Percentiles rank a stretch among this genome's conserved stretches.
phyloP scores from a whole-genome alignment of 768 basidiomycete genomes.

The Psilocybe cyanescens region DNA sequence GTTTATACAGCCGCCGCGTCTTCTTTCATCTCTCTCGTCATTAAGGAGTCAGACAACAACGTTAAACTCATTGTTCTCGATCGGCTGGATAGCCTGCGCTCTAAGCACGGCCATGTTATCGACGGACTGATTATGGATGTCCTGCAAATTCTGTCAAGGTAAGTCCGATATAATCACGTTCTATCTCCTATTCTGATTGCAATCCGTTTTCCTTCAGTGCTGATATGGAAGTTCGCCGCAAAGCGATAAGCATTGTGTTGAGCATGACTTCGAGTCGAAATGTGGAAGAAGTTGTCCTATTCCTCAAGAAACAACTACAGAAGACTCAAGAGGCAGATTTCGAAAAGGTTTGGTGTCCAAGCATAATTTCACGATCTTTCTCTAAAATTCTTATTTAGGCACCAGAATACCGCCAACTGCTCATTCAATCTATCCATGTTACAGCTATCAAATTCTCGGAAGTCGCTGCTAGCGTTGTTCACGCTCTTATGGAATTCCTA shows the following conservation, averaged over 20 bases:
- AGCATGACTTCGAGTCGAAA: constrained; percentile 94
- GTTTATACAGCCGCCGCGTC: constrained; percentile 75
- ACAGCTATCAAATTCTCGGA: constrained; percentile 97
- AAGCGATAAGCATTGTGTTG: constrained; percentile 87
- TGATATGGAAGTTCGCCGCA: constrained; percentile 95
- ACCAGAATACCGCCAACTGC: constrained; percentile 91
- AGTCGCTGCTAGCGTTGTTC: constrained; percentile 93
- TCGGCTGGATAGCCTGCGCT: constrained; percentile 79
- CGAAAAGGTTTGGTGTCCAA: constrained; percentile 69
- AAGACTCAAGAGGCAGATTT: constrained; percentile 90
- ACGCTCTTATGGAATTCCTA: constrained; percentile 92
- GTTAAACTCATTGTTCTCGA: constrained; percentile 98
- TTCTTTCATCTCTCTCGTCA: constrained; percentile 84
- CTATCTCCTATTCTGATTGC: neutral
- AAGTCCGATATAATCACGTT: neutral
- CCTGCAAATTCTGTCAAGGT: constrained; percentile 87
- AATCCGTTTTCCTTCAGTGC: constrained; percentile 50
- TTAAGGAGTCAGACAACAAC: constrained; percentile 98
- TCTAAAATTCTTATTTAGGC: constrained; percentile 52
- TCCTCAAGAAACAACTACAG: constrained; percentile 97
- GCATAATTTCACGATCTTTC: neutral
- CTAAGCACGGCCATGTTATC: constrained; percentile 86
- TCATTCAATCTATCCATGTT: constrained; percentile 97
- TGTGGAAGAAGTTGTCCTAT: constrained; percentile 94
- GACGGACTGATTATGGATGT: constrained; percentile 96